A percentile compares a stretch with the other conserved stretches of the same genome.
Conservation (phyloP, 768 basidiomycete species). For the Filobasidium wieringae region DNA sequence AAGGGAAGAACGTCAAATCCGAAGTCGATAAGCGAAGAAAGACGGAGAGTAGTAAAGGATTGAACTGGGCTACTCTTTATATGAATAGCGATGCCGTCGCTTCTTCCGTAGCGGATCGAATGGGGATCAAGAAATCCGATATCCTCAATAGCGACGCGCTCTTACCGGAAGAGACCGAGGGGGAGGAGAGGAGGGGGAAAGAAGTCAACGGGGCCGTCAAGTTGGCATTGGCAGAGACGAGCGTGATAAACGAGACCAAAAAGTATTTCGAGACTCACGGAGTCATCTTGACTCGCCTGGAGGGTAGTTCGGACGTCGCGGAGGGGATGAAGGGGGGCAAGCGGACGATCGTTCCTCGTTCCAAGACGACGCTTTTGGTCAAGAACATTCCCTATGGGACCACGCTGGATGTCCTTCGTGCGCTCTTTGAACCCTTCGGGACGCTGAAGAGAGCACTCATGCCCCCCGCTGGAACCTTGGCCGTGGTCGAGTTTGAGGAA, state of each 20-base stretch:
- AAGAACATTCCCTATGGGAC: slow-evolving; percentile 97
- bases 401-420: slow-evolving; percentile 57
- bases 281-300: slow-evolving; percentile 7
- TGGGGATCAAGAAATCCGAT: slow-evolving; percentile 74
- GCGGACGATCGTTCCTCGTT: slow-evolving; percentile 41
- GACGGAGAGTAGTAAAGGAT: slow-evolving; percentile 25
- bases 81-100: slow-evolving; percentile 97
- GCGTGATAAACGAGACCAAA: slow-evolving; percentile 90
- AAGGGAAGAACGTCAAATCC: slow-evolving; percentile 21
- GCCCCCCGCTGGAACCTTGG: slow-evolving; percentile 86
- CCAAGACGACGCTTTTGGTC: slow-evolving; percentile 73
- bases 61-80: slow-evolving; percentile 58
- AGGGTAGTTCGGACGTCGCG: slow-evolving; percentile 9
- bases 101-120: slow-evolving; percentile 75
- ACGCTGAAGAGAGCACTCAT: slow-evolving; percentile 59
- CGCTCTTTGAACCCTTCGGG: slow-evolving; percentile 68
- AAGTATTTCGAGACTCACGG: slow-evolving; percentile 55
- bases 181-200: background rate
- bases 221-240: slow-evolving; percentile 89
- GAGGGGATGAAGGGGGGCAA: slow-evolving; percentile 17
- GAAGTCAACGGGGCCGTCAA: slow-evolving; percentile 60
- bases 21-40: slow-evolving; percentile 36
- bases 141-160: slow-evolving; percentile 68
- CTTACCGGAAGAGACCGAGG: slow-evolving; percentile 41
- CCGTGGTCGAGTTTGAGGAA: slow-evolving; percentile 74